Evolutionary conservation across 768 basidiomycete species (phyloP), one percentile per base, ranked within the genome.

Genomic region (Leccinellum rugosiceps): DNA sequence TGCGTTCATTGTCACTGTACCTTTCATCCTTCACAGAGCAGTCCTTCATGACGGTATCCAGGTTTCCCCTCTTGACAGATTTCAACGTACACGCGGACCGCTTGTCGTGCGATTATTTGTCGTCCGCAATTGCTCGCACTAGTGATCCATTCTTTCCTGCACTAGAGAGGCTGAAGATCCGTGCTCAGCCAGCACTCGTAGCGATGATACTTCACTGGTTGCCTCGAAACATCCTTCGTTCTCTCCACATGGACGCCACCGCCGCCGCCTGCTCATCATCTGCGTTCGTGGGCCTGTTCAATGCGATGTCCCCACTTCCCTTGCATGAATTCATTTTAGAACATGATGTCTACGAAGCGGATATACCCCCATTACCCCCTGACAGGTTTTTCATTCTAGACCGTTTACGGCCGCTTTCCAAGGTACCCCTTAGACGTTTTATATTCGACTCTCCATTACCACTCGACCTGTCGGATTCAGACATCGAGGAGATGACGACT

Each of bases 71-170:
- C 30, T 74, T 83, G 55, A 56, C 54, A 21, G 68, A 78, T 43
- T 70, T 83, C 32, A 75, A 80, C 54, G 52, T 82, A 10, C 80
- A 83, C 53, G 78, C 75, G 2, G 68, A 73, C 10, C 73, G 74
- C 59, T 59, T 82, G 26, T 68, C 70, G 23, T 31, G 59, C 5
- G 65, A 74, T 30, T 60, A 63, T 31, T 52, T 64, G 31, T 58
- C 30, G 28, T 58, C 30, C 14, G 53, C 57, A 45, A 46, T 63
- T 2, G n/a, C 51, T 38, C 34, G 45, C 35, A 15, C 30, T 14
- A 21, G 9, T 50, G 53, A 48, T 48, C 17, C 57, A 2, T 67
- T 68, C 53, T 78, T 82, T 58, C 70, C 70, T 35, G 68, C 72
- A 1, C 62, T 83, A 28, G 66, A 65, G 28, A 76, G 68, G 35